phyloP scores from a whole-genome alignment of 352 stramenopile species.

The Pythium graminicola region DNA sequence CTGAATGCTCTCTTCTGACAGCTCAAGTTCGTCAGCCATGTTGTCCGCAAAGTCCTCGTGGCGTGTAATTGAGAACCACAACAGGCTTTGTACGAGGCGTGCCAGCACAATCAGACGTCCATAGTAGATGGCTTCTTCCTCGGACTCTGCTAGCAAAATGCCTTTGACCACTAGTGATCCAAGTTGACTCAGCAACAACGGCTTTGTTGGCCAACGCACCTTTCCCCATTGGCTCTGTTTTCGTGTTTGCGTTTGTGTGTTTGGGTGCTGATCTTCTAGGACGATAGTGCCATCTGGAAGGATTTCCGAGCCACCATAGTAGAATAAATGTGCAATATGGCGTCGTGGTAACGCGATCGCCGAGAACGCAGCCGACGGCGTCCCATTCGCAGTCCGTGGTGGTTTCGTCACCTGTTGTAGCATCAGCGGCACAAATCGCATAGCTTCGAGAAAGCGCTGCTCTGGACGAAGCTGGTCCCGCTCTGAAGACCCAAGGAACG shows the following conservation, averaged over 20 bases:
- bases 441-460: conserved; percentile 57
- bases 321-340: conserved; percentile 58
- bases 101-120: conserved; percentile 60
- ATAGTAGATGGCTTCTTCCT: conserved; percentile 53
- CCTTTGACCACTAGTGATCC: conserved; percentile 69
- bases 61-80: conserved; percentile 67
- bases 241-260: conserved; percentile 78
- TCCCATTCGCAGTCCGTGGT: conserved; percentile 21
- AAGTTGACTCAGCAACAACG: conserved; percentile 64
- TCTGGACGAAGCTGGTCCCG: conserved; percentile 56
- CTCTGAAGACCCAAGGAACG: conserved; percentile 52
- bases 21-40: conserved; percentile 51
- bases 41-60: conserved; percentile 50
- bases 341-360: conserved; percentile 22
- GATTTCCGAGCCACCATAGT: conserved; percentile 69
- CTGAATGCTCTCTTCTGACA: conserved; percentile 46
- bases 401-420: conserved; percentile 43
- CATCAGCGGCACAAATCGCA: conserved; percentile 73
- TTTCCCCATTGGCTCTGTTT: conserved; percentile 84
- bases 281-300: conserved; percentile 55
- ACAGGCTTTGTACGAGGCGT: conserved; percentile 60
- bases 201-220: conserved; percentile 69
- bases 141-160: conserved; percentile 48
- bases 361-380: neutral
- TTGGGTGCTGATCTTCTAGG: conserved; percentile 70